Evolutionary conservation across 2,329 filamentous ascomycete genomes (phyloP).

Genomic region (Teratosphaeria gauchensis): DNA sequence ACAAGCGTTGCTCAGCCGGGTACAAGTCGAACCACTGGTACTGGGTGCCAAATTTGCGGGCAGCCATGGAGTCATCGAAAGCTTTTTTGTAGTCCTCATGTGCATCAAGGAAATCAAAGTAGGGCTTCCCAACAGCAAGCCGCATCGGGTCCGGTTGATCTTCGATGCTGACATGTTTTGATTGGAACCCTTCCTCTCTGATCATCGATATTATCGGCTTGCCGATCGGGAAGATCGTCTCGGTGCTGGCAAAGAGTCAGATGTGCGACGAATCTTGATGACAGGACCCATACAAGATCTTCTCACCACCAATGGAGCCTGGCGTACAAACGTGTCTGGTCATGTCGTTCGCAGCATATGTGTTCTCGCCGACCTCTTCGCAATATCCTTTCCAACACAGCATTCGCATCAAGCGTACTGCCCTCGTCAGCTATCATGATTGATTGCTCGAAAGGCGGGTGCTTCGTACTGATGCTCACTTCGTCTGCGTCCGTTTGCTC

Average conservation of each 20-base stretch:
- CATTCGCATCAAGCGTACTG: background rate
- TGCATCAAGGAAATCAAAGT: background rate
- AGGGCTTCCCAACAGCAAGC: slow-evolving; percentile 1
- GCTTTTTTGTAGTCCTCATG: slow-evolving; percentile 6
- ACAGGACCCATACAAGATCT: background rate
- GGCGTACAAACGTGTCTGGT: background rate
- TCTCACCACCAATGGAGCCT: background rate
- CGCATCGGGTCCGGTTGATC: background rate
- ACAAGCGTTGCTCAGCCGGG: background rate
- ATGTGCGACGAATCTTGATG: background rate
- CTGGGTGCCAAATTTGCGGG: background rate
- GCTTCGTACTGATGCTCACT: slow-evolving; percentile 1
- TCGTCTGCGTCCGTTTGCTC: slow-evolving; percentile 3
- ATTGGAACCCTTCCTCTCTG: background rate
- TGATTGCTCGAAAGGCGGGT: background rate
- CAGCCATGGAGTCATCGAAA: slow-evolving; percentile 10
- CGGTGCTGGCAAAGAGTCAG: background rate
- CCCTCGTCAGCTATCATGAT: background rate
- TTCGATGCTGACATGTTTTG: background rate
- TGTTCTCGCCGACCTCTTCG: background rate
- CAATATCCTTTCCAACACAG: slow-evolving; percentile 1
- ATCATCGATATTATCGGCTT: background rate
- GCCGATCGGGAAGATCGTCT: background rate
- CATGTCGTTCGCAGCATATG: slow-evolving; percentile 1
- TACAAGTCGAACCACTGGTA: slow-evolving; percentile 3